Conservation (phyloP, 2,329 filamentous ascomycete genomes). For the Cladosporium colombiae region DNA sequence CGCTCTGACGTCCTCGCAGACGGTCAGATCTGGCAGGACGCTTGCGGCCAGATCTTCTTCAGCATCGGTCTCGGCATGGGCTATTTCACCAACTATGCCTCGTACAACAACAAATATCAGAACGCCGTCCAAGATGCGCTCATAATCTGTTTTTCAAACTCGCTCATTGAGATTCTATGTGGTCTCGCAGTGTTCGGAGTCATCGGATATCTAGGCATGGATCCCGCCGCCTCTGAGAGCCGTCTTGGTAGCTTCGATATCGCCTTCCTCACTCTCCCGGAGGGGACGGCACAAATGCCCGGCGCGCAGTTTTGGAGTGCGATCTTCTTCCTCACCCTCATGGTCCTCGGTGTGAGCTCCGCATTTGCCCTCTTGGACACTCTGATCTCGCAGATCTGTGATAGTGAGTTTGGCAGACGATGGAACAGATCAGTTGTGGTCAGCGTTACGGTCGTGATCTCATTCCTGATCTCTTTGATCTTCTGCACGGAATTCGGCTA, state of each 20-base stretch:
- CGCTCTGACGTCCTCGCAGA: constrained; percentile 52
- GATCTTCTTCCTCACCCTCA: constrained; percentile 59
- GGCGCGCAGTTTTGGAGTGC: constrained; percentile 60
- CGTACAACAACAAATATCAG: constrained; percentile 58
- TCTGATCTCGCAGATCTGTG: constrained; percentile 44
- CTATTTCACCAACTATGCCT: constrained; percentile 61
- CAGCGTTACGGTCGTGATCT: constrained; percentile 50
- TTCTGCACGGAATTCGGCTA: constrained; percentile 62
- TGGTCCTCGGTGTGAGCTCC: constrained; percentile 53
- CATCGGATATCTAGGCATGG: constrained; percentile 50
- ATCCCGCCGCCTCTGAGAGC: constrained; percentile 33
- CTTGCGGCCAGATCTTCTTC: constrained; percentile 61
- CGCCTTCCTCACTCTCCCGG: constrained; percentile 59
- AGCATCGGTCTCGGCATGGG: constrained; percentile 61
- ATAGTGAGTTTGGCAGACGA: constrained; percentile 16
- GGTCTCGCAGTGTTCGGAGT: constrained; percentile 57
- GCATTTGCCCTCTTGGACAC: constrained; percentile 53
- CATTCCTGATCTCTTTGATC: constrained; percentile 56
- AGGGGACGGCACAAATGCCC: constrained; percentile 58
- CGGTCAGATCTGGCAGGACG: constrained; percentile 59
- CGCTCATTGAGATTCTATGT: constrained; percentile 57
- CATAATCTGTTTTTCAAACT: constrained; percentile 57
- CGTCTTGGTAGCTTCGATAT: constrained; percentile 57
- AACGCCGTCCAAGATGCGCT: constrained; percentile 62
- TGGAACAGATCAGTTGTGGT: constrained; percentile 21